Percentiles rank a stretch among this genome's conserved stretches.
Conservation (phyloP, 129 eudicot genomes). For the Oenanthe sinensis region DNA sequence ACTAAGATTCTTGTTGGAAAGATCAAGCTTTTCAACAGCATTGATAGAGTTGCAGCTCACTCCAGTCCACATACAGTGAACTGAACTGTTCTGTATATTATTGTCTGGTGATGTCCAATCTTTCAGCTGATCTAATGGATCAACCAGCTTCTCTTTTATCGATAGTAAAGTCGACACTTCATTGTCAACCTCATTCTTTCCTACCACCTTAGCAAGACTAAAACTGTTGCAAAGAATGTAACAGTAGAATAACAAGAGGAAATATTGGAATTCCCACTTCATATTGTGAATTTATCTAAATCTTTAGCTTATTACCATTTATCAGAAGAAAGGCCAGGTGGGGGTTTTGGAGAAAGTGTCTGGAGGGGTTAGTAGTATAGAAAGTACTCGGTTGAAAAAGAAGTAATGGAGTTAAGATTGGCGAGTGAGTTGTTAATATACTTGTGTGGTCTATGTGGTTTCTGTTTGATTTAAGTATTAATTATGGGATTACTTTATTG, state of each 20-base stretch:
- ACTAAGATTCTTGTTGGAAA: slow-evolving; percentile 58
- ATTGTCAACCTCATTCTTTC: slow-evolving; percentile 19
- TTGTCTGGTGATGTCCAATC: slow-evolving; percentile 44
- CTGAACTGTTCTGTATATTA: slow-evolving; percentile 13
- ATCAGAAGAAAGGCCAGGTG: not conserved
- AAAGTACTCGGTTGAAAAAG: slow-evolving; percentile 13
- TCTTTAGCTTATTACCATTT: slow-evolving; percentile 18
- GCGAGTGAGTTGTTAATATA: slow-evolving; percentile 16
- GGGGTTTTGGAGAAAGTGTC: too few species aligned
- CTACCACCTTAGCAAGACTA: slow-evolving; percentile 25
- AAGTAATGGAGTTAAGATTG: slow-evolving; percentile 47
- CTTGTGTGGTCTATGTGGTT: not conserved
- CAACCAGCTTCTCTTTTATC: slow-evolving; percentile 49
- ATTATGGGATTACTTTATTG: slow-evolving; percentile 18
- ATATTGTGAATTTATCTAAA: slow-evolving; percentile 16
- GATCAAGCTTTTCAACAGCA: slow-evolving; percentile 47
- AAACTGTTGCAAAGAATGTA: slow-evolving; percentile 7
- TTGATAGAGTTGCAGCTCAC: slow-evolving; percentile 56
- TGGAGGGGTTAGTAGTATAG: slow-evolving; percentile 16
- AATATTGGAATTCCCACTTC: slow-evolving; percentile 14
- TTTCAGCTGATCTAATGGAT: slow-evolving; percentile 51
- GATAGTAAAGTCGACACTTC: slow-evolving; percentile 46
- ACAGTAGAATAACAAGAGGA: slow-evolving; percentile 23
- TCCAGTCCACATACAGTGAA: slow-evolving; percentile 77
- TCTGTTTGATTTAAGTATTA: slow-evolving; percentile 3